Evolutionary conservation across 768 basidiomycete species (phyloP).

Genomic region (Lactarius indigo): DNA sequence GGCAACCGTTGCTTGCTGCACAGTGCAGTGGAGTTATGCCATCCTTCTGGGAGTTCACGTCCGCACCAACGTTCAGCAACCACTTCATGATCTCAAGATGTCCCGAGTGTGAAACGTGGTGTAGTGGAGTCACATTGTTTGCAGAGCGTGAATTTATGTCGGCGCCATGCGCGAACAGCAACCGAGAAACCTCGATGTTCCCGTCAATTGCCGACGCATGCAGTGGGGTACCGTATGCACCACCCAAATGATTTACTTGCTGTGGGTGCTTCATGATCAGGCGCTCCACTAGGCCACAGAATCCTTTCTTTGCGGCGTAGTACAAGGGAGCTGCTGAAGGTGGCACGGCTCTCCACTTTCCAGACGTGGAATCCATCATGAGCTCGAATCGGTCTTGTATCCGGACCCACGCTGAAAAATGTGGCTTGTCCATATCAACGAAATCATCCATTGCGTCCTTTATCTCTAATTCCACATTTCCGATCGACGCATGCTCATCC

Average conservation of each 20-base stretch:
- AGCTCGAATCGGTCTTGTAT: background rate
- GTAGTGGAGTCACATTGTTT: background rate
- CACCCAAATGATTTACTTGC: background rate
- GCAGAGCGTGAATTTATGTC: background rate
- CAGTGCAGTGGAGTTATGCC: background rate
- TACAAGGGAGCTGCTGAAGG: background rate
- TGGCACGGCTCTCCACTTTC: background rate
- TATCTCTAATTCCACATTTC: too few relatives aligned
- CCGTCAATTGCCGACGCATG: background rate
- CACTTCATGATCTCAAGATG: background rate
- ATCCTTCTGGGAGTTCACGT: background rate
- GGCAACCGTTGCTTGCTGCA: background rate
- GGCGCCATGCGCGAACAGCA: background rate
- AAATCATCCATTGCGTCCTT: too few relatives aligned
- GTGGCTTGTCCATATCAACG: too few relatives aligned
- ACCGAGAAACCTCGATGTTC: background rate
- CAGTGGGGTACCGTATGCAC: background rate
- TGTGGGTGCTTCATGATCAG: background rate
- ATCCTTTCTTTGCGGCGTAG: background rate
- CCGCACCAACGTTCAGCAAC: background rate
- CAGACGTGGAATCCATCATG: background rate
- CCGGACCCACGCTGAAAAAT: too few relatives aligned
- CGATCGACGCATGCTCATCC: too few relatives aligned
- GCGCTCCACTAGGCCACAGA: background rate
- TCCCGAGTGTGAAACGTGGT: background rate